Evolutionary conservation across 2,329 filamentous ascomycete species (phyloP), one percentile per base, ranked within the genome.

Genomic region (Ramichloridium luteum): DNA sequence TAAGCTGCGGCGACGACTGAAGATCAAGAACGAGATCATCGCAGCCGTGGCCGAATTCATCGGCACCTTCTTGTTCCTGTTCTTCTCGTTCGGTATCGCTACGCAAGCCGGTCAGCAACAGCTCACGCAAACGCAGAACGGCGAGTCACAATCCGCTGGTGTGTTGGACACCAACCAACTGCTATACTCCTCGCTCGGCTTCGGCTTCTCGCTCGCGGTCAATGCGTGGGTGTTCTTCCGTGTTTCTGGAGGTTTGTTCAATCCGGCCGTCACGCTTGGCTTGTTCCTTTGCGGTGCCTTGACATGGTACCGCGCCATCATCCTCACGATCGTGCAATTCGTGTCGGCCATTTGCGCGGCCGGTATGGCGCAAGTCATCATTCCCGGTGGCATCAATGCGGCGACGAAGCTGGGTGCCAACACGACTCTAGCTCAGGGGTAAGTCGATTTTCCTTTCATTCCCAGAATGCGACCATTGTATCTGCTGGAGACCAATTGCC

Each of bases 1-100:
- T n/a, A n/a, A 8, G 8, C 20, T 23, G 8, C 20, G 20, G 8
- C 8, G n/a, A n/a, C 20, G 20, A 8, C 20, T 23, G 20, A 23
- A 8, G 8, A 8, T 23, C 8, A 23, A 23, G 20, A 23, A 23
- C 20, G 20, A 23, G 20, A 23, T 23, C 20, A n/a, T 23, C 20
- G 20, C 20, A 8, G 20, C 20, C 8, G 20, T n/a, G 22, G 5
- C 31, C 27, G 58, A 61, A 31, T 60, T 58, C 28, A 54, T 59
- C 8, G 58, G 57, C 16, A 60, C 57, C 1, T 54, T 56, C 10
- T 53, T 60, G 41, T 60, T 61, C 31, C 48, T 61, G 14, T 60
- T 55, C 48, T 60, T 61, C n/a, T 30, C 36, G 9, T 39, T 32
- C 23, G 20, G 20, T n/a, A 23, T 16, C 36, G 3, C 32, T 32